Conservation (phyloP, 108 stramenopile genomes). For the Nitzschia putrida region DNA sequence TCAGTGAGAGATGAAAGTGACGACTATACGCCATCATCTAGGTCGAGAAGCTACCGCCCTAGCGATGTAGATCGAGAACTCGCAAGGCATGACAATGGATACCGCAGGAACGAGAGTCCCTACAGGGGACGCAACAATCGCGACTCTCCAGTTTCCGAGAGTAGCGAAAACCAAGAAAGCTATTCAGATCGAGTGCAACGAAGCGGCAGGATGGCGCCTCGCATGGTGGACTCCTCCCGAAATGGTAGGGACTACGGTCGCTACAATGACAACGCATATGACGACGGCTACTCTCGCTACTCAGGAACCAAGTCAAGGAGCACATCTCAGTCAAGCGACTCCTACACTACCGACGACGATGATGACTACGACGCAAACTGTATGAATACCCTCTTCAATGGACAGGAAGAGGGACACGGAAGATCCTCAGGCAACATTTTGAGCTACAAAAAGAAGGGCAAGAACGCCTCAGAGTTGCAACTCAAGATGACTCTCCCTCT, state of each 20-base stretch:
- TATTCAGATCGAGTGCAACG: no score
- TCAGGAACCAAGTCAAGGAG: constrained; percentile 10
- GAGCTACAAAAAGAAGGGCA: constrained; percentile 20
- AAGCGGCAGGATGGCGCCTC: no score
- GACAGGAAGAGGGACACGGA: constrained; percentile 1
- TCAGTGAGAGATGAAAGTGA: neutral
- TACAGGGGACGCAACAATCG: neutral
- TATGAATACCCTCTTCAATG: constrained; percentile 22
- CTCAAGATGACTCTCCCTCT: constrained; percentile 34
- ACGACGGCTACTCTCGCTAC: constrained; percentile 4
- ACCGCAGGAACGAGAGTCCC: neutral
- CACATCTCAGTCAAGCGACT: constrained; percentile 10
- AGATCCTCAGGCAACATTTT: constrained; percentile 4
- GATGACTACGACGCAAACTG: constrained; percentile 20
- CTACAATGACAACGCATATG: neutral
- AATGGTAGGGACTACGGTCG: neutral
- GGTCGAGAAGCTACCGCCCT: neutral
- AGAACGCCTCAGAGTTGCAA: constrained; percentile 22
- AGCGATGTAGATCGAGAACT: neutral
- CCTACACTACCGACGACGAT: constrained; percentile 13
- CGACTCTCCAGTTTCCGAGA: neutral
- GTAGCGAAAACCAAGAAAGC: neutral
- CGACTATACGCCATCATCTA: neutral
- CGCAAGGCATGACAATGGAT: neutral
- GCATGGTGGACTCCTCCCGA: no score